Base-by-base conservation (phyloP, 192 early-diverging fungal genomes). In the Podila horticola region DNA sequence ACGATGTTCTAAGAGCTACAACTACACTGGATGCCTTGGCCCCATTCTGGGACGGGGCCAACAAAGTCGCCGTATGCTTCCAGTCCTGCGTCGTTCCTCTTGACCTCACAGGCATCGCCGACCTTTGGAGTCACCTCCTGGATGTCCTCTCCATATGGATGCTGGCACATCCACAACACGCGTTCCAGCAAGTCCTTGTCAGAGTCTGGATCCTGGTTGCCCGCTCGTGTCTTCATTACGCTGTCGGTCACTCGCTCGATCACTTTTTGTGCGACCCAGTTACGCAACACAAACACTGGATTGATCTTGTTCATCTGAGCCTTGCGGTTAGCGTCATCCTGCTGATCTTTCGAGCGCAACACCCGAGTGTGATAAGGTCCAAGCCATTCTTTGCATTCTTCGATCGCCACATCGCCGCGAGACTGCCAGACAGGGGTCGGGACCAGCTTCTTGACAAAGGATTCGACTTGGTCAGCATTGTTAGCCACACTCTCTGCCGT, bases 261-360 rank as follows among this genome's bases (percentile, higher is more conserved):
- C 2, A 92, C 86, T 41, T 88, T 88, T 64, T 94, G 88, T 4
- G 93, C 90, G 34, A 94, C 89, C 90, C 92, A 94, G 69, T 95
- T 95, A 22, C 95, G 90, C 55, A 95, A 83, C 10, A 93, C 87
- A 83, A 92, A 95, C 49, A 84, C 84, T 9, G 95, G 96, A 70
- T 97, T 97, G 57, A 82, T 74, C 13, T 62, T 51, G 49, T 89
- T 79, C 95, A 97, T 96, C 22, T 75, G 58, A n/a, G 38, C 58
- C 31, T 68, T 67, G 20, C 93, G 79, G 13, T 59, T 59, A 28
- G 58, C 38, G 20, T 79, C 74, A 12, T 79, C 45, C 36, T 51
- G 65, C 12, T 66, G 26, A 11, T 66, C 76, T 4, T 71, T 62
- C 10, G 90, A 86, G 2, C 73, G 66, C 9, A 87, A 51, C 29